phyloP scores from a whole-genome alignment of 2,329 filamentous ascomycete species.

The Ceratocystis cubensis region DNA sequence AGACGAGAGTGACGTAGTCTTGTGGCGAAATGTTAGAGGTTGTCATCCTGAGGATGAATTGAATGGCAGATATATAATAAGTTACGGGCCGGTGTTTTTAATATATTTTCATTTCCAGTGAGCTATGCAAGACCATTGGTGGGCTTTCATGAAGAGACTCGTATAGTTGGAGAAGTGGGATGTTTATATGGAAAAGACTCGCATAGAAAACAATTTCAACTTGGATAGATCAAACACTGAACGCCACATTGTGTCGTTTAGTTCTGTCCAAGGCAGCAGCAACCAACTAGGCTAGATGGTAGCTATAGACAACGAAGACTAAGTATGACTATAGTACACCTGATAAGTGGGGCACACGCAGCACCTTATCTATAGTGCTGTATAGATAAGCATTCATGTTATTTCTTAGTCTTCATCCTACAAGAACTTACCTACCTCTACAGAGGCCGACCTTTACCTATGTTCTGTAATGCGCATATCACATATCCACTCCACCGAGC shows the following conservation, averaged over 20 bases:
- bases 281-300: background rate
- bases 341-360: background rate
- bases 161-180: background rate
- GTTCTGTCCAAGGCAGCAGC: background rate
- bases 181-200: background rate
- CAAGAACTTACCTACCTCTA: too few species aligned
- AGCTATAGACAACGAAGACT: background rate
- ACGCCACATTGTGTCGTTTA: background rate
- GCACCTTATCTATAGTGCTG: too few species aligned
- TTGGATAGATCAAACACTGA: too few species aligned
- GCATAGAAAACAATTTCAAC: background rate
- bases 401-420: background rate
- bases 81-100: background rate
- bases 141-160: background rate
- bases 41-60: background rate
- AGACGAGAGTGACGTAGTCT: constrained; percentile 68
- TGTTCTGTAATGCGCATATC: too few species aligned
- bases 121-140: background rate
- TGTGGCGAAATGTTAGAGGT: constrained; percentile 24
- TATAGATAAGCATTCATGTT: background rate
- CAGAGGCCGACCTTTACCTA: too few species aligned
- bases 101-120: background rate
- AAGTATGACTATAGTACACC: background rate
- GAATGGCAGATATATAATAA: background rate
- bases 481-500: too few species aligned